Percentiles rank a stretch among this genome's conserved stretches.
Conservation (phyloP, 768 basidiomycete genomes). For the Chiua virens region DNA sequence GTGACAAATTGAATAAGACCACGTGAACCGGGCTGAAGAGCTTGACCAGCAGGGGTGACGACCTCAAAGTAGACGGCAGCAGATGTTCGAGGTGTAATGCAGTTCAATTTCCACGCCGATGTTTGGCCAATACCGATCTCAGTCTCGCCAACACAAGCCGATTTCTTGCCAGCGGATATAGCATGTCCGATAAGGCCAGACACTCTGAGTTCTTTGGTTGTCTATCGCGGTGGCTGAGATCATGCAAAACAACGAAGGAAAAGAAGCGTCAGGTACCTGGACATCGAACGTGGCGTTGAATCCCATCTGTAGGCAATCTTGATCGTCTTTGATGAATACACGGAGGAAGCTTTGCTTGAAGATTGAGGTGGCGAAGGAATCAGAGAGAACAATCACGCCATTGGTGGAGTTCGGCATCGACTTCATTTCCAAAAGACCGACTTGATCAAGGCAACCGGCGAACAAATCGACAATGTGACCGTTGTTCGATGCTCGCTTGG, state of each 20-base stretch:
- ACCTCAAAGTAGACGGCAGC: constrained; percentile 97
- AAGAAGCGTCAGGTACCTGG: constrained; percentile 52
- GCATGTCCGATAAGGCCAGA: constrained; percentile 98
- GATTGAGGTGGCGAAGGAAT: constrained; percentile 96
- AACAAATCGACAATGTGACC: constrained; percentile 96
- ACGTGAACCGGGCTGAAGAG: constrained; percentile 82
- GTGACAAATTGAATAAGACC: constrained; percentile 98
- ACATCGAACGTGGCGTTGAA: constrained; percentile 99
- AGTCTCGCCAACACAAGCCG: constrained; percentile 94
- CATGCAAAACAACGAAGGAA: background rate
- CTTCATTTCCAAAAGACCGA: constrained; percentile 97
- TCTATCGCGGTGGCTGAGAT: constrained; percentile 45
- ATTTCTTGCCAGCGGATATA: constrained; percentile 97
- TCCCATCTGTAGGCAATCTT: constrained; percentile 93
- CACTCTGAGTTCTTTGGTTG: constrained; percentile 97
- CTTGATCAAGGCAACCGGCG: constrained; percentile 96
- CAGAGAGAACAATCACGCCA: constrained; percentile 92
- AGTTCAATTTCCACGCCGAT: constrained; percentile 97
- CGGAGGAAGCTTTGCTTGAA: constrained; percentile 98
- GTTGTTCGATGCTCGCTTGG: constrained; percentile 89
- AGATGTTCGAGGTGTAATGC: constrained; percentile 83
- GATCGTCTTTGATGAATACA: constrained; percentile 88
- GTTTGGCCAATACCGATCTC: constrained; percentile 99
- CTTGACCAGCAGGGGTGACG: constrained; percentile 94
- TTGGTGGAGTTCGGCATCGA: constrained; percentile 94